phyloP scores from a whole-genome alignment of 352 stramenopile species.

The Pythium utonaiense region DNA sequence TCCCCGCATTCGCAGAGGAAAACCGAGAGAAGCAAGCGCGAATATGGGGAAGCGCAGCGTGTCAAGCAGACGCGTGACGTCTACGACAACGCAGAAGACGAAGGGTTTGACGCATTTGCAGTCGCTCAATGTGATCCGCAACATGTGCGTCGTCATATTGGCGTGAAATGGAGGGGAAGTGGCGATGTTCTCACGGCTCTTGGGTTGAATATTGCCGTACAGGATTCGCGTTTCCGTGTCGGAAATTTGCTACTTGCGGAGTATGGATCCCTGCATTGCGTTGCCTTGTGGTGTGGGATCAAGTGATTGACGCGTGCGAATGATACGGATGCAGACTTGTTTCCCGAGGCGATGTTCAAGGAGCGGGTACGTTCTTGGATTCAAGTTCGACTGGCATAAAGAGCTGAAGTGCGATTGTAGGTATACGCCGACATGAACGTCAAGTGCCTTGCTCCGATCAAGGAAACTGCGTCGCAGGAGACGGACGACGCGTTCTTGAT shows the following conservation, averaged over 20 bases:
- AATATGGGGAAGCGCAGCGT: background rate
- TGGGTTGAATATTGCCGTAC: background rate
- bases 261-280: constrained; percentile 5
- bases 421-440: constrained; percentile 40
- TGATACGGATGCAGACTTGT: constrained; percentile 26
- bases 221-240: constrained; percentile 45
- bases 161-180: background rate
- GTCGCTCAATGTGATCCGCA: constrained; percentile 43
- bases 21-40: background rate
- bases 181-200: background rate
- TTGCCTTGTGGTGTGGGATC: too few species aligned
- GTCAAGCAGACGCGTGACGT: background rate
- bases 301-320: background rate
- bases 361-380: constrained; percentile 17
- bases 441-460: constrained; percentile 33
- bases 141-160: constrained; percentile 25
- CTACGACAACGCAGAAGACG: constrained; percentile 14
- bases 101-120: constrained; percentile 30
- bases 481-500: constrained; percentile 27
- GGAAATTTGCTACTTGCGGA: constrained; percentile 44
- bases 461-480: constrained; percentile 20
- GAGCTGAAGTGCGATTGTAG: constrained; percentile 12
- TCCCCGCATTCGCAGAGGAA: constrained; percentile 6
- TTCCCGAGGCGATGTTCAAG: constrained; percentile 33
- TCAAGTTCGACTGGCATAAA: too few species aligned